Evolutionary conservation across 2,329 filamentous ascomycete genomes (phyloP).

Genomic region (Elsinoe necatrix): DNA sequence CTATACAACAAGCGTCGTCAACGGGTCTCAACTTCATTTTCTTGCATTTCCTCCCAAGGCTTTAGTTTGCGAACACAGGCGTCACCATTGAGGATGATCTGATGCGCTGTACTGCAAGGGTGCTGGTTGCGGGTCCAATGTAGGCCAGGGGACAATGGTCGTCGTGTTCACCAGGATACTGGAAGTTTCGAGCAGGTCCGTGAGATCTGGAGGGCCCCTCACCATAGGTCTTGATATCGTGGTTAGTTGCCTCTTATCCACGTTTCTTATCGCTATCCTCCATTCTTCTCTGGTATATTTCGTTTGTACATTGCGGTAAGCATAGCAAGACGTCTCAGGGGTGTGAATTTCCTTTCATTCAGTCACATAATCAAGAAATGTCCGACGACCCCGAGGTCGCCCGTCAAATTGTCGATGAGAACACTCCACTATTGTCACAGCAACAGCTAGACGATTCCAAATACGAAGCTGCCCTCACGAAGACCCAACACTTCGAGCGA

Average conservation of each 20-base stretch:
- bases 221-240: background rate
- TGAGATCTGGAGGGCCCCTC: background rate
- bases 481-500: background rate
- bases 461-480: background rate
- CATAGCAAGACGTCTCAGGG: too few species aligned
- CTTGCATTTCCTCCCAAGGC: too few species aligned
- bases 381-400: background rate
- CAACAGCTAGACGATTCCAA: background rate
- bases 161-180: background rate
- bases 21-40: too few species aligned
- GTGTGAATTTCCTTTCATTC: background rate
- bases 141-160: too few species aligned
- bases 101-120: too few species aligned
- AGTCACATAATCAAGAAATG: background rate
- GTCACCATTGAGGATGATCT: too few species aligned
- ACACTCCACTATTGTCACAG: background rate
- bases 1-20: too few species aligned
- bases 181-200: background rate
- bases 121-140: too few species aligned
- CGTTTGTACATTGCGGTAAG: background rate
- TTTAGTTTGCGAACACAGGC: too few species aligned
- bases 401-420: background rate
- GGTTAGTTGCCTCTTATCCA: background rate
- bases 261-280: background rate
- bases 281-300: too few species aligned